A percentile compares a stretch with the other conserved stretches of the same genome.
Evolutionary conservation across 2,329 filamentous ascomycete species (phyloP).

Genomic region (Fusarium solani-melongenae): DNA sequence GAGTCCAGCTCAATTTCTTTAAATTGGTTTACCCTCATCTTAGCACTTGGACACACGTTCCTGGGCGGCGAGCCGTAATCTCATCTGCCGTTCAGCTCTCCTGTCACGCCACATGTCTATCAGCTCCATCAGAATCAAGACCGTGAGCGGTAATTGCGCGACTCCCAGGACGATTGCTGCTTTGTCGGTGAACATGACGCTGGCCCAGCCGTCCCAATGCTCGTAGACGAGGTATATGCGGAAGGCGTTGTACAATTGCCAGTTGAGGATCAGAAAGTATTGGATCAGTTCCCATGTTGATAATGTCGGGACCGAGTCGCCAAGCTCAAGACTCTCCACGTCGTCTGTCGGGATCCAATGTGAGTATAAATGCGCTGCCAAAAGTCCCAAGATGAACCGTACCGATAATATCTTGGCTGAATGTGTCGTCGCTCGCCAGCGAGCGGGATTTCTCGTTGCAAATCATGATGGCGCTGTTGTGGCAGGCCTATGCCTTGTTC

Average conservation of each 20-base stretch:
- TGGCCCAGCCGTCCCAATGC: slow-evolving; percentile 4
- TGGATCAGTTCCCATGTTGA: neutral
- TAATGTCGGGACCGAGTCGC: neutral
- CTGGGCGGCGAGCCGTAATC: neutral
- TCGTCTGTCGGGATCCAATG: neutral
- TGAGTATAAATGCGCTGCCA: neutral
- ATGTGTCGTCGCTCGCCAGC: neutral
- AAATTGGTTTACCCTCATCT: neutral
- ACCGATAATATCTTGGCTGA: neutral
- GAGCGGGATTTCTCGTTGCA: neutral
- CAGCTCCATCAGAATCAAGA: neutral
- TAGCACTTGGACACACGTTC: neutral
- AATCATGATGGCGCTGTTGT: neutral
- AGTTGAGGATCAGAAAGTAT: neutral
- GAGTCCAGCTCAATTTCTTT: neutral
- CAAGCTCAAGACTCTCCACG: neutral
- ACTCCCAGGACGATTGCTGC: neutral
- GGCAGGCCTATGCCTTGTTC: neutral
- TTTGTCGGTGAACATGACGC: neutral
- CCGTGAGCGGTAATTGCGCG: neutral
- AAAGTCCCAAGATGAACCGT: neutral
- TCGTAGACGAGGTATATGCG: neutral
- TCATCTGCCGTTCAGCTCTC: neutral
- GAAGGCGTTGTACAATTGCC: neutral
- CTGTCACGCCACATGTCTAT: slow-evolving; percentile 13